Evolutionary conservation across 495 filamentous ascomycete genomes (phyloP), one percentile per base, ranked within the genome.

Genomic region (Penicillium lividum): DNA sequence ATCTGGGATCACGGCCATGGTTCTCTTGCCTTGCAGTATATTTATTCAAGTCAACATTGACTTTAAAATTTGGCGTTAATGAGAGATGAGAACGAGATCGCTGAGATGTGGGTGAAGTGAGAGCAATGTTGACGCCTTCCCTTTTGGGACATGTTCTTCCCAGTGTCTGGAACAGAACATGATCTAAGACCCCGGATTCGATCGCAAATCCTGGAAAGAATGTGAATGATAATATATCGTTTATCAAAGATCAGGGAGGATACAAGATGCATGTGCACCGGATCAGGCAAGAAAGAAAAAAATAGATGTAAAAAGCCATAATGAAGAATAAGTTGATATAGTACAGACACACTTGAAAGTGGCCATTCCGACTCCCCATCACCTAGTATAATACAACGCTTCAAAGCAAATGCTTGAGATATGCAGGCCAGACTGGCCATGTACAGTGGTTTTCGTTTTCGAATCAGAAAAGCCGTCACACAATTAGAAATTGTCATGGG

Each of bases 361-460:
- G n/a, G 40, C 16, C 11, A 31, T 43, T 36, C 40, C 15, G 7
- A 22, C 31, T 15, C 40, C 25, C 45, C 40, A 25, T 28, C 5
- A 22, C 15, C 54, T 18, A 0, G 51, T 69, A 72, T 67, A 49
- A 59, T 72, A 69, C 60, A 66, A 34, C 18, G 30, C 53, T 48
- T 56, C 38, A 54, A 57, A 40, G 45, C 49, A 47, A 57, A 50
- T 59, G 55, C 55, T 16, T 51, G 30, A 38, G n/a, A 49, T 30
- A 57, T 57, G 55, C 55, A 57, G 36, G 40, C 47, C 25, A 36
- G 13, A 9, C 9, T 31, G 54, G 46, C 28, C 36, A 54, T 68
- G 64, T 72, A 68, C 69, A 72, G 53, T 51, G 45, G 27, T 40
- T 56, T 46, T 38, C 34, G 36, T 49, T 49, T 49, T 49, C 27